Percentiles rank a stretch among this genome's conserved stretches.
phyloP scores from a whole-genome alignment of 2,329 filamentous ascomycete species.

The Fusarium fracticaudum region DNA sequence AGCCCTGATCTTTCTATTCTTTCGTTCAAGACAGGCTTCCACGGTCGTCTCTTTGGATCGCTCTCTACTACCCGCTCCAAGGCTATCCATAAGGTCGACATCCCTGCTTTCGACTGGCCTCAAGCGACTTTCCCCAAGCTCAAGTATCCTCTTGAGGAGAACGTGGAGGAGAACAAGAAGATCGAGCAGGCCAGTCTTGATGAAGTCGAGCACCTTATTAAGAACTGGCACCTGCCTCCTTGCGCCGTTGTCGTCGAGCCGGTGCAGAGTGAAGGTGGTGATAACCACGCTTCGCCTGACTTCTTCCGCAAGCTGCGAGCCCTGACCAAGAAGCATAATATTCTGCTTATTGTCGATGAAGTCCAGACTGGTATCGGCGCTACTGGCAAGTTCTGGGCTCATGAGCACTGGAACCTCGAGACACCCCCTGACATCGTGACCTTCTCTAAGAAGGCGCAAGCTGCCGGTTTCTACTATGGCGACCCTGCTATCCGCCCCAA shows the following conservation, averaged over 20 bases:
- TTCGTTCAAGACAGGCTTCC: conserved; percentile 89
- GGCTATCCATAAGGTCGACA: conserved; percentile 94
- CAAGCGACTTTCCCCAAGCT: conserved; percentile 86
- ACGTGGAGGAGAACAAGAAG: conserved; percentile 81
- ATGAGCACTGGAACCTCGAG: conserved; percentile 89
- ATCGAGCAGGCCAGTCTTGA: conserved; percentile 84
- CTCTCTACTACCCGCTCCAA: conserved; percentile 92
- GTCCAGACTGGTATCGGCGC: conserved; percentile 94
- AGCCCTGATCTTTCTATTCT: conserved; percentile 82
- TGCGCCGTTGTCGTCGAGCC: conserved; percentile 88
- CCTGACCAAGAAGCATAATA: conserved; percentile 78
- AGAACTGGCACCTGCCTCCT: conserved; percentile 80
- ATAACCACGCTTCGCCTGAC: conserved; percentile 88
- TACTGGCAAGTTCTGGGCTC: conserved; percentile 95
- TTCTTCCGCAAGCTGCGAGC: conserved; percentile 89
- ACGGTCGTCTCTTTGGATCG: conserved; percentile 88
- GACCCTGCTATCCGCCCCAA: conserved; percentile 84
- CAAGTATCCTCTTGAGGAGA: conserved; percentile 86
- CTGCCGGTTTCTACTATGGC: conserved; percentile 91
- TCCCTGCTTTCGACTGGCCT: conserved; percentile 95
- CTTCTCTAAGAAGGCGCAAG: conserved; percentile 95
- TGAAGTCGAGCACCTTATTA: conserved; percentile 85
- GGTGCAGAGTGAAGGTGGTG: conserved; percentile 91
- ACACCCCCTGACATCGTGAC: conserved; percentile 92
- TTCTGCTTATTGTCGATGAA: conserved; percentile 92